Conservation (phyloP, 2,329 filamentous ascomycete genomes). For the Blumeria hordei region DNA sequence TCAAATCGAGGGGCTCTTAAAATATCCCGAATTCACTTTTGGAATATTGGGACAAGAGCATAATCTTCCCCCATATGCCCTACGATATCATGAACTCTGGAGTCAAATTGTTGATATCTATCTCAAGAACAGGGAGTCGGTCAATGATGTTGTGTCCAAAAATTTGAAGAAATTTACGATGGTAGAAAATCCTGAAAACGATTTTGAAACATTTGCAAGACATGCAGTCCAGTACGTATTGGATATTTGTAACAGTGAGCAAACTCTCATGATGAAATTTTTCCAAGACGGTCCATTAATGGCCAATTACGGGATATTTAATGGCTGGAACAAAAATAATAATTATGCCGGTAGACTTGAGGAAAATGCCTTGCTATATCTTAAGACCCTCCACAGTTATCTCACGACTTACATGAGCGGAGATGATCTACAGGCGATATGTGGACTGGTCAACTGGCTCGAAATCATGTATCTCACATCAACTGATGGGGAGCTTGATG, state of each 20-base stretch:
- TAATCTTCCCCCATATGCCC: conserved; percentile 31
- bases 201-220: conserved; percentile 8
- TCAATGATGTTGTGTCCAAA: conserved; percentile 30
- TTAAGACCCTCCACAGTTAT: conserved; percentile 11
- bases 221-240: conserved; percentile 6
- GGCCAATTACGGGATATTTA: conserved; percentile 6
- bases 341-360: conserved; percentile 12
- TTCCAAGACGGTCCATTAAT: conserved; percentile 12
- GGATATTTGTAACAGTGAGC: conserved; percentile 14
- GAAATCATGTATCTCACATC: conserved; percentile 12
- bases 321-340: conserved; percentile 9
- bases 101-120: conserved; percentile 28
- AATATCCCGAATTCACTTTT: conserved; percentile 18
- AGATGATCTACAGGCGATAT: conserved; percentile 10
- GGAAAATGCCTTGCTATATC: conserved; percentile 10
- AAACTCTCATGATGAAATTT: conserved; percentile 10
- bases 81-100: conserved; percentile 33
- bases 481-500: conserved; percentile 9
- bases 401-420: conserved; percentile 11
- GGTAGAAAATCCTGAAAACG: conserved; percentile 10
- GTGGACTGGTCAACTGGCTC: conserved; percentile 12
- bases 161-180: conserved; percentile 24
- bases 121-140: conserved; percentile 20
- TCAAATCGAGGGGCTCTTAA: conserved; percentile 33
- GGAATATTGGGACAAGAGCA: conserved; percentile 43